These are phyloP conservation scores for Microglena sp. DNA, from an alignment of 139 green algal genomes.

Conservation along the genomic window DNA sequence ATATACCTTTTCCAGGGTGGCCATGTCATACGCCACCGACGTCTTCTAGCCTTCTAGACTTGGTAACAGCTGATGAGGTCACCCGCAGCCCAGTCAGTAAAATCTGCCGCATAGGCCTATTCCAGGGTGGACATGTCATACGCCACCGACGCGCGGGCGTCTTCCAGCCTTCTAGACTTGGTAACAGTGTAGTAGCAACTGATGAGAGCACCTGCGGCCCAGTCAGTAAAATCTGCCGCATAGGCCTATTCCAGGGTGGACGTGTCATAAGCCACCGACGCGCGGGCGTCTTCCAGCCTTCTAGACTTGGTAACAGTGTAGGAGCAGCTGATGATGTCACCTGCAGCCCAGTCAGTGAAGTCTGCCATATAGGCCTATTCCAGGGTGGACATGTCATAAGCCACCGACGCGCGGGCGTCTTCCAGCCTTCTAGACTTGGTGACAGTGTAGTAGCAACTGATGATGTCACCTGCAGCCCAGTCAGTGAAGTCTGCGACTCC, in stretches of 20 bases:
- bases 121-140: conserved; percentile 18
- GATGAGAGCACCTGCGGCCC: no score
- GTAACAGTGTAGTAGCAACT: no score
- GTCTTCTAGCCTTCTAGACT: conserved; percentile 34
- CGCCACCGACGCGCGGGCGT: conserved; percentile 21
- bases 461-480: conserved; percentile 63
- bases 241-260: conserved; percentile 11
- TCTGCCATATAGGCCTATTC: no score
- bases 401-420: conserved; percentile 25
- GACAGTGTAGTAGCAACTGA: conserved; percentile 36
- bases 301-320: conserved; percentile 43
- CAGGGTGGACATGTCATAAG: conserved; percentile 18
- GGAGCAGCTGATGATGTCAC: conserved; percentile 48
- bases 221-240: no score
- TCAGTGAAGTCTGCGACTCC: conserved; percentile 53
- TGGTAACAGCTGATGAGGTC: no score
- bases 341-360: conserved; percentile 68
- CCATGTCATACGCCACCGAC: conserved; percentile 21
- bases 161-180: conserved; percentile 36
- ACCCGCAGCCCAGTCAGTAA: no score
- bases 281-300: conserved; percentile 37
- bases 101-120: no score
- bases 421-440: conserved; percentile 41
- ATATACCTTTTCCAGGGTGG: conserved; percentile 9
- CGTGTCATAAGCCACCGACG: conserved; percentile 21